phyloP scores from a whole-genome alignment of 805 yeast genomes.

The Cyberlindnera saturnus region DNA sequence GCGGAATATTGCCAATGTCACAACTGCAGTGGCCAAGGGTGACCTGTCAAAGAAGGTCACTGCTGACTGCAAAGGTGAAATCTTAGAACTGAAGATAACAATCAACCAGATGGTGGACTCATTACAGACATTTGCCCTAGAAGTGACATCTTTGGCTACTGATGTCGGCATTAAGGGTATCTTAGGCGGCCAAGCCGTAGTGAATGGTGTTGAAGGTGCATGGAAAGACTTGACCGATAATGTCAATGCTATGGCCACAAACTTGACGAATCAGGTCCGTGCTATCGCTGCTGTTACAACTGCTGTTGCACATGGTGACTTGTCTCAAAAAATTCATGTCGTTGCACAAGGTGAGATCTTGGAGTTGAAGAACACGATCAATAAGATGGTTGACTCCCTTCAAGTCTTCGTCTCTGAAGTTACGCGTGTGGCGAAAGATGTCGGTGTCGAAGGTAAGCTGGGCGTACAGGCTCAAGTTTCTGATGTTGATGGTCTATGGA shows the following conservation, averaged over 20 bases:
- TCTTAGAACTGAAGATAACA: constrained; percentile 75
- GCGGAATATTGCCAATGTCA: constrained; percentile 82
- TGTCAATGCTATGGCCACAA: constrained; percentile 90
- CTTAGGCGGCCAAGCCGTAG: constrained; percentile 88
- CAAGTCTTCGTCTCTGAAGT: constrained; percentile 87
- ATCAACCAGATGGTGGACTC: constrained; percentile 93
- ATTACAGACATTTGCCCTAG: constrained; percentile 79
- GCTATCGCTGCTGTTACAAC: constrained; percentile 91
- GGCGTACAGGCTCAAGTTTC: constrained; percentile 90
- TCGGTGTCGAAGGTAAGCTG: constrained; percentile 87
- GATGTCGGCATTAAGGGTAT: constrained; percentile 94
- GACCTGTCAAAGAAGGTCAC: constrained; percentile 79
- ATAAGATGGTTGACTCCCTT: constrained; percentile 88
- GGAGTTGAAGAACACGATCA: constrained; percentile 79
- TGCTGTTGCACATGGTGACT: constrained; percentile 91
- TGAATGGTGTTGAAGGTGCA: constrained; percentile 81
- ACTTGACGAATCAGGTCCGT: constrained; percentile 84
- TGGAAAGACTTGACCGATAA: constrained; percentile 91
- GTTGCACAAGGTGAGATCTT: constrained; percentile 89
- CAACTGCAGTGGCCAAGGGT: constrained; percentile 86
- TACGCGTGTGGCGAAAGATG: constrained; percentile 85
- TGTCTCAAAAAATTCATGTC: constrained; percentile 81
- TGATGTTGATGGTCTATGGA: constrained; percentile 90
- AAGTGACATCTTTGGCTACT: constrained; percentile 83
- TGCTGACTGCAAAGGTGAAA: constrained; percentile 89